phyloP scores from a whole-genome alignment of 1,284 basidiomycete species.

The Moesziomyces aphidis region DNA sequence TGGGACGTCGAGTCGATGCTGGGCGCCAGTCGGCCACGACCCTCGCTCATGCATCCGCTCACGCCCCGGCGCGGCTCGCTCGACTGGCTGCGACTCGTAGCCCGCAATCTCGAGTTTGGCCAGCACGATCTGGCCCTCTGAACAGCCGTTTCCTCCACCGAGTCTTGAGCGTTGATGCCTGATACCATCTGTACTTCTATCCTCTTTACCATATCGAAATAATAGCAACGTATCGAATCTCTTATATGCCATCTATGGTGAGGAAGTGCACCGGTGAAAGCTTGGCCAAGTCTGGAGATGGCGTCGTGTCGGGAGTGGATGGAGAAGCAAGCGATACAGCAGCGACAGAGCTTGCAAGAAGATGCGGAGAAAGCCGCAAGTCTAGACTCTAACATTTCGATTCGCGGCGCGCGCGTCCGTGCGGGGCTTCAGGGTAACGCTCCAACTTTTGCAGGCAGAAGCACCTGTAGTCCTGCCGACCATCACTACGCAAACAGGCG shows the following conservation, averaged over 20 bases:
- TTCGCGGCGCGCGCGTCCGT: too few relatives aligned
- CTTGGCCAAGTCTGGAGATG: too few relatives aligned
- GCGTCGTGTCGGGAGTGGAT: too few relatives aligned
- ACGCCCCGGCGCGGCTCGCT: slow-evolving; percentile 26
- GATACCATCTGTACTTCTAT: slow-evolving; percentile 14
- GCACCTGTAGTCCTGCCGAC: not conserved
- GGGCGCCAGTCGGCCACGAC: slow-evolving; percentile 21
- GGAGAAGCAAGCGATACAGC: too few relatives aligned
- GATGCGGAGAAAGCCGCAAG: too few relatives aligned
- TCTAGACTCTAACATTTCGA: too few relatives aligned
- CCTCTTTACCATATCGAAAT: not conserved
- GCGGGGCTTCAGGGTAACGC: too few relatives aligned
- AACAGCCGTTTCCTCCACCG: not conserved
- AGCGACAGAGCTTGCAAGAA: too few relatives aligned
- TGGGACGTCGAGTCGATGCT: slow-evolving; percentile 44
- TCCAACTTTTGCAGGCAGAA: too few relatives aligned
- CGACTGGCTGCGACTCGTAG: slow-evolving; percentile 34
- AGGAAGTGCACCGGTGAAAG: too few relatives aligned
- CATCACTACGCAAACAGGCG: not conserved
- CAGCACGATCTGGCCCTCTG: slow-evolving; percentile 27
- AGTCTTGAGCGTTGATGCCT: not conserved
- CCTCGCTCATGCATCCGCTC: slow-evolving; percentile 25
- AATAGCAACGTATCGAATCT: too few relatives aligned
- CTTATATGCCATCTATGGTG: too few relatives aligned
- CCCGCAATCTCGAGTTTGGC: slow-evolving; percentile 36